phyloP scores from a whole-genome alignment of 1,284 basidiomycete genomes.

The Moesziomyces sp. region DNA sequence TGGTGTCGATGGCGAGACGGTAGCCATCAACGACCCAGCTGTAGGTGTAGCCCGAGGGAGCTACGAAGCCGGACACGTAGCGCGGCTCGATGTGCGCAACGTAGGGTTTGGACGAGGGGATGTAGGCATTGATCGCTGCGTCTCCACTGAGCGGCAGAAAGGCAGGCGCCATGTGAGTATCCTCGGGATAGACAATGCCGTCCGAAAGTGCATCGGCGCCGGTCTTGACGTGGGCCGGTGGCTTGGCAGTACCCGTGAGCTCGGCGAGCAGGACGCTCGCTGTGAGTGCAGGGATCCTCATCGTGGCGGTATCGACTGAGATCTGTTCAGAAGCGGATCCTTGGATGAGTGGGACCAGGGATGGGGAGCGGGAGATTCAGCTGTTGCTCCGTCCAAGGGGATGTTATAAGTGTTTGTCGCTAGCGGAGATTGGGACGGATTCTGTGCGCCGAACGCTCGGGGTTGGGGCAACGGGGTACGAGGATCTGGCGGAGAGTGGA shows the following conservation, averaged over 20 bases:
- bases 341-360: too few species aligned
- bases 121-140: not conserved
- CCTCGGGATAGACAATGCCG: not conserved
- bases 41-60: slow-evolving; percentile 28
- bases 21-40: slow-evolving; percentile 25
- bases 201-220: slow-evolving; percentile 3
- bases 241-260: not conserved
- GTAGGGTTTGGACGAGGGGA: not conserved
- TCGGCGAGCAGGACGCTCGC: not conserved
- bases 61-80: slow-evolving; percentile 18
- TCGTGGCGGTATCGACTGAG: not conserved
- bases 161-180: not conserved
- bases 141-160: not conserved
- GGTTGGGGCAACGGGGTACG: too few species aligned
- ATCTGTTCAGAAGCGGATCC: too few species aligned
- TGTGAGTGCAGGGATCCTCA: not conserved
- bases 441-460: too few species aligned
- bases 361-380: too few species aligned
- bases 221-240: not conserved
- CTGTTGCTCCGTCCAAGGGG: too few species aligned
- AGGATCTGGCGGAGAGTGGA: too few species aligned
- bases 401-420: too few species aligned
- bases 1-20: slow-evolving; percentile 15
- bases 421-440: too few species aligned
- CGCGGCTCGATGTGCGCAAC: slow-evolving; percentile 3